Evolutionary conservation across 106 monocot genomes (phyloP), one percentile per base, ranked within the genome.

Genomic region (Dactylorhiza incarnata): DNA sequence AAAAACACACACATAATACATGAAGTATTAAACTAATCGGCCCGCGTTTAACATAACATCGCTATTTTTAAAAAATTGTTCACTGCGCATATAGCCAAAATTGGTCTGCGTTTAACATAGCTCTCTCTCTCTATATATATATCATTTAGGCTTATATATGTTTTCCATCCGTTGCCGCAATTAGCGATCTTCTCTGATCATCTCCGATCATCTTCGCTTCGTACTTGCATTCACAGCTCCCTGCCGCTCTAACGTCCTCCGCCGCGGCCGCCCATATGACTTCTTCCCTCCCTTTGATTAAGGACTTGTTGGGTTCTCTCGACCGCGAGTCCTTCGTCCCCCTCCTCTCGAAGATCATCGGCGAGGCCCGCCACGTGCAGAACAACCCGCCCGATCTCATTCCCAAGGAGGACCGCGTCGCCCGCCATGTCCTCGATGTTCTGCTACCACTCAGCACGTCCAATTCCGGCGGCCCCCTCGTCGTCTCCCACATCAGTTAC

Each of bases 381-480:
- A 97, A 97, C 89, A 94, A 97, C 79, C 97, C 97, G 17, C 97
- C 97, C 13, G 87, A 89, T 7, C 87, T 89, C 78, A 74, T 91
- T 75, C 97, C 97, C 11, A 81, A 84, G 56, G 93, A 97, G 78
- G 87, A 94, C 75, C 89, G 84, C 81, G 87, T 91, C 56, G 91
- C 87, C 45, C 87, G 86, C 75, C 93, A 97, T 83, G 97, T 97
- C 68, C 89, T 97, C 81, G 89, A 94, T 65, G 89, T 72, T 0
- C 87, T 97, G 53, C 87, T 82, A 10, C 97, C 80, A 0, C 29
- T 80, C 54, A 89, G 86, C 85, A 91, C 91, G 81, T 43, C 83
- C 19, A 76, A 84, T 73, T 79, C 82, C 23, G 93, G 95, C 11
- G 89, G 90, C 0, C 96, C 96, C 17, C 93, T 97, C 77, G 17